Evolutionary conservation across 192 early-diverging fungal species (phyloP).

Genomic region (Coemansia sp.): DNA sequence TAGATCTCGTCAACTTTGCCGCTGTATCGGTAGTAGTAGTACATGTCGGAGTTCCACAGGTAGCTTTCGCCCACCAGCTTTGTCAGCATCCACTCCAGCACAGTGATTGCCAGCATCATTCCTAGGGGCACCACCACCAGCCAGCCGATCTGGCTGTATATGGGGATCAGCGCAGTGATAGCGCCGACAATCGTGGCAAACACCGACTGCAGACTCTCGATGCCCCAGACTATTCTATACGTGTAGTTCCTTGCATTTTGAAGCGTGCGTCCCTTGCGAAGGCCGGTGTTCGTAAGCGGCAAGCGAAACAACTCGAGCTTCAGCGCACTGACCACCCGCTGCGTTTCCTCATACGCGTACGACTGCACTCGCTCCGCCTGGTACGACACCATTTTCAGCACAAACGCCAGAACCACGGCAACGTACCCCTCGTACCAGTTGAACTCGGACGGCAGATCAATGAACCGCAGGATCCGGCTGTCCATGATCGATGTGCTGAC

Average conservation of each 20-base stretch:
- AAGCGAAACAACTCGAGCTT: slow-evolving; percentile 35
- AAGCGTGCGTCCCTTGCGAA: slow-evolving; percentile 9
- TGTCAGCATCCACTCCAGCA: slow-evolving; percentile 2
- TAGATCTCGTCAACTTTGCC: slow-evolving; percentile 24
- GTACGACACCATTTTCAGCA: not conserved
- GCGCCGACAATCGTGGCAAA: slow-evolving; percentile 5
- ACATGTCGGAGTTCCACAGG: slow-evolving; percentile 8
- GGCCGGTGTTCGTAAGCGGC: slow-evolving; percentile 19
- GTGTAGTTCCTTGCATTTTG: not conserved
- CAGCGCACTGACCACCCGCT: slow-evolving; percentile 15
- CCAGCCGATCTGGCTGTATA: slow-evolving; percentile 26
- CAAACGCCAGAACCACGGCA: slow-evolving; percentile 4
- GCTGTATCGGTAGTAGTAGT: not conserved
- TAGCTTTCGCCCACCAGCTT: slow-evolving; percentile 16
- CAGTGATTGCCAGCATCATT: not conserved
- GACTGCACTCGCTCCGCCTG: not conserved
- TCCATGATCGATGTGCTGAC: slow-evolving; percentile 5
- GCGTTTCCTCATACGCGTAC: slow-evolving; percentile 2
- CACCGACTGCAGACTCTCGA: not conserved
- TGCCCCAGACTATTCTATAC: slow-evolving; percentile 1
- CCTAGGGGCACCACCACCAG: slow-evolving; percentile 24
- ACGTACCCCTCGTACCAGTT: slow-evolving; percentile 31
- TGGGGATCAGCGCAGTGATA: slow-evolving; percentile 4
- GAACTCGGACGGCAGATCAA: slow-evolving; percentile 22
- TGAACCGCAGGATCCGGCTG: slow-evolving; percentile 18